Percentiles rank a stretch among this genome's conserved stretches.
Evolutionary conservation across 2,329 filamentous ascomycete species (phyloP).

Genomic region (Clarireedia homoeocarpa): DNA sequence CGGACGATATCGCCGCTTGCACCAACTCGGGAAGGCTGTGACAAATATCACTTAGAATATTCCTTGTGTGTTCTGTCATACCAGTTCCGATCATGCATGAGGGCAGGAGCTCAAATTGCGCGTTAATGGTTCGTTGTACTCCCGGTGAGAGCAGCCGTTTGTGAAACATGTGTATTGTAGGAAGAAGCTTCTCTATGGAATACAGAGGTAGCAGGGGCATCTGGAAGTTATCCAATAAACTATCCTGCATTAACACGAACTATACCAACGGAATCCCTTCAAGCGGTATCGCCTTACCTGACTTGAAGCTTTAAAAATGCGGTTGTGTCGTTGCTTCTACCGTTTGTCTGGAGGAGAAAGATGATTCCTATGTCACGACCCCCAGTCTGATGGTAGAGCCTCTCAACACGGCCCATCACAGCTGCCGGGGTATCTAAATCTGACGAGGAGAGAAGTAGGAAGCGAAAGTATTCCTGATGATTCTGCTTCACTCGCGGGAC

Average conservation of each 20-base stretch:
- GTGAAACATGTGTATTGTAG: slow-evolving; percentile 23
- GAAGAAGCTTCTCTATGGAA: slow-evolving; percentile 17
- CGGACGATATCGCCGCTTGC: slow-evolving; percentile 18
- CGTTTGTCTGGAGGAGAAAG: slow-evolving; percentile 23
- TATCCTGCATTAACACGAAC: slow-evolving; percentile 11
- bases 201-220: slow-evolving; percentile 26
- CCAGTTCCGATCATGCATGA: slow-evolving; percentile 23
- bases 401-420: slow-evolving; percentile 25
- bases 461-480: slow-evolving; percentile 16
- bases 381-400: slow-evolving; percentile 26
- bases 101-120: slow-evolving; percentile 20
- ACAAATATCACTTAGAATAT: slow-evolving; percentile 28
- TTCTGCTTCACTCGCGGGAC: slow-evolving; percentile 12
- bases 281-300: slow-evolving; percentile 15
- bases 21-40: slow-evolving; percentile 22
- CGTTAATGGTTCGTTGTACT: slow-evolving; percentile 6
- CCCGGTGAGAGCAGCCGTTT: slow-evolving; percentile 16
- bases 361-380: slow-evolving; percentile 26
- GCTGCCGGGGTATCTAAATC: slow-evolving; percentile 16
- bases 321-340: slow-evolving; percentile 17
- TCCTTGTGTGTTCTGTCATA: slow-evolving; percentile 26
- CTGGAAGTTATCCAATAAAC: slow-evolving; percentile 22
- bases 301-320: slow-evolving; percentile 26
- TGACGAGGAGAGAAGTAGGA: slow-evolving; percentile 25
- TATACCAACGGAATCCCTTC: background rate